Conservation (phyloP, 2,329 filamentous ascomycete genomes). For the Aspergillus sp. region DNA sequence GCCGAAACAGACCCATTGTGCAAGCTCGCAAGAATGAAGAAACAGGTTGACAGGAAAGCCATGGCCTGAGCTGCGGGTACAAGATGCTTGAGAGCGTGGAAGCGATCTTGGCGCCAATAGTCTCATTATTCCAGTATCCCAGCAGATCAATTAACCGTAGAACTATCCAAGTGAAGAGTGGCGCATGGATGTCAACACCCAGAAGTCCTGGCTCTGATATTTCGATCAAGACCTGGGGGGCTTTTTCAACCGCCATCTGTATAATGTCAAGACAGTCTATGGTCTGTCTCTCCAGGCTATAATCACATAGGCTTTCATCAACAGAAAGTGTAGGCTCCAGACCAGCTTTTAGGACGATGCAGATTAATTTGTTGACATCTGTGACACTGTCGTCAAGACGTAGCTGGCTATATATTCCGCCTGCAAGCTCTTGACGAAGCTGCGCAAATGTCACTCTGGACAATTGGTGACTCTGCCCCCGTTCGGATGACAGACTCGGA, state of each 20-base stretch:
- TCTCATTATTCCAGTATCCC: conserved; percentile 34
- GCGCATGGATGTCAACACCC: conserved; percentile 42
- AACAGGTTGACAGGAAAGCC: conserved; percentile 22
- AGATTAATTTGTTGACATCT: conserved; percentile 79
- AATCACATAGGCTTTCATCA: conserved; percentile 57
- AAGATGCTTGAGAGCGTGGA: conserved; percentile 28
- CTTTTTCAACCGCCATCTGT: conserved; percentile 65
- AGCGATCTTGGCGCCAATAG: conserved; percentile 35
- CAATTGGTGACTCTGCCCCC: conserved; percentile 55
- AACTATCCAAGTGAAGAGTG: conserved; percentile 49
- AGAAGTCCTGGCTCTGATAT: conserved; percentile 54
- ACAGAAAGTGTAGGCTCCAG: conserved; percentile 48
- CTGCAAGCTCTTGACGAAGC: conserved; percentile 60
- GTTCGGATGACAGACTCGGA: conserved; percentile 64
- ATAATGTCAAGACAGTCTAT: conserved; percentile 72
- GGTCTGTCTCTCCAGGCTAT: conserved; percentile 31
- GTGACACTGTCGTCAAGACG: conserved; percentile 59
- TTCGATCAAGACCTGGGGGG: conserved; percentile 61
- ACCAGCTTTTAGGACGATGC: conserved; percentile 72
- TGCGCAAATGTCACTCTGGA: conserved; percentile 69
- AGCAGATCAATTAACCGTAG: conserved; percentile 47
- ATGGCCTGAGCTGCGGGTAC: conserved; percentile 24
- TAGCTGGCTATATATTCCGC: conserved; percentile 36
- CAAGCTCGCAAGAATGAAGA: conserved; percentile 29
- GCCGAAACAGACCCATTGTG: conserved; percentile 30